Conservation (phyloP, 352 stramenopile species). For the Phytopythium aichiense region DNA sequence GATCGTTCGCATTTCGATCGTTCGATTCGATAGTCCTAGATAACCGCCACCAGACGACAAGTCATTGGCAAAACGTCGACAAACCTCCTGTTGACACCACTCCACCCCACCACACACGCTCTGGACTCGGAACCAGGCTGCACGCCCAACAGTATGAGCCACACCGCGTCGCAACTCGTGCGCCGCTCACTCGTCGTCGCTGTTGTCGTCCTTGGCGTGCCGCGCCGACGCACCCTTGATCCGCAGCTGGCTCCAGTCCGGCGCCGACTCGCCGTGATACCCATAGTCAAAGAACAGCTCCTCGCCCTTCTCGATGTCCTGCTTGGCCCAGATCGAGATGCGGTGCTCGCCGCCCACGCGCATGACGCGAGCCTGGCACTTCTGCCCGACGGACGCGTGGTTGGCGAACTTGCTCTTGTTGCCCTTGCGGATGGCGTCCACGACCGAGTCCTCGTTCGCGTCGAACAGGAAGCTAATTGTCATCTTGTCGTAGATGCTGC, state of each 20-base stretch:
- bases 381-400: conserved; percentile 60
- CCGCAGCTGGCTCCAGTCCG: conserved; percentile 60
- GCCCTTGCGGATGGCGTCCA: conserved; percentile 90
- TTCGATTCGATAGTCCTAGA: no score
- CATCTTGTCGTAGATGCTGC: conserved; percentile 84
- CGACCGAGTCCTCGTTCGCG: conserved; percentile 79
- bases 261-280: conserved; percentile 53
- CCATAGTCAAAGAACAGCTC: conserved; percentile 74
- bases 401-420: conserved; percentile 94
- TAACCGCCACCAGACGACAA: no score
- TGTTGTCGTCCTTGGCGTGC: conserved; percentile 12
- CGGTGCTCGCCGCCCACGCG: conserved; percentile 81
- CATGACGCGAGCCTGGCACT: conserved; percentile 80
- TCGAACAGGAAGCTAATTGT: conserved; percentile 91
- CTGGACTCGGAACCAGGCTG: no score
- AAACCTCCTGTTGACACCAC: no score
- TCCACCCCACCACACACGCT: no score
- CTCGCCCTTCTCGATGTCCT: conserved; percentile 84
- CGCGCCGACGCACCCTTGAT: conserved; percentile 28
- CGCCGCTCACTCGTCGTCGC: conserved; percentile 13
- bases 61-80: no score
- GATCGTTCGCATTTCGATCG: no score
- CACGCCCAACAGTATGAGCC: not conserved
- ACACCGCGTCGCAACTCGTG: no score
- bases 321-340: conserved; percentile 90